Evolutionary conservation across 1,284 basidiomycete genomes (phyloP), one percentile per base, ranked within the genome.

Genomic region (Ceratobasidium sp.): DNA sequence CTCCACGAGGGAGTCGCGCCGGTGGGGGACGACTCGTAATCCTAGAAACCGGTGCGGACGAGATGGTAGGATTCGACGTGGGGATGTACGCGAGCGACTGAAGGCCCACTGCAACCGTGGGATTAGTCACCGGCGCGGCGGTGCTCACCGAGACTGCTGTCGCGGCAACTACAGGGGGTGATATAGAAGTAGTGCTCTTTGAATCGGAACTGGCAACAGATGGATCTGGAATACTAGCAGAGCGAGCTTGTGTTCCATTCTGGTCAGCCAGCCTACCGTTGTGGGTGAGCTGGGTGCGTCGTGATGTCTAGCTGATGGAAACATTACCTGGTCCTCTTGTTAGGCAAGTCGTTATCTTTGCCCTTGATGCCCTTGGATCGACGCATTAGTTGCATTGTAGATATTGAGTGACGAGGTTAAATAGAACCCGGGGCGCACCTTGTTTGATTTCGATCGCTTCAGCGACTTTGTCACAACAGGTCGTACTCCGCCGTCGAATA

Each of bases 401-500:
- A 48, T 29, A 49, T 59, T 37, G 43, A 37, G 46, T n/a, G 53
- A n/a, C 31, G 24, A 58, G 34, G 24, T 5, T 13, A 37, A 46
- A 59, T 22, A n/a, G 29, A 59, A 56, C 22, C 19, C 6, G n/a
- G 19, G 56, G 82, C 88, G 81, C 84, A 94, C 92, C 89, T 95
- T 95, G 77, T 85, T 82, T 49, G 88, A 87, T 81, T 95, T 94
- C 76, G 86, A 83, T n/a, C 88, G 85, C 79, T 89, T 87, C 77
- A 90, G 85, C 1, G 86, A 86, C 69, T 86, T 84, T 76, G 89
- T 89, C 19, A 88, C 87, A 77, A 59, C 68, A 19, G 90, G 91
- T 53, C 90, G 90, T 82, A 91, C 91, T 73, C 92, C 92, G 64
- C 88, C 87, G 65, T 93, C 94, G 79, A 94, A 95, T 41, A 95